Evolutionary conservation across 1,284 basidiomycete genomes (phyloP), one percentile per base, ranked within the genome.

Genomic region (Pseudozyma thailandica): DNA sequence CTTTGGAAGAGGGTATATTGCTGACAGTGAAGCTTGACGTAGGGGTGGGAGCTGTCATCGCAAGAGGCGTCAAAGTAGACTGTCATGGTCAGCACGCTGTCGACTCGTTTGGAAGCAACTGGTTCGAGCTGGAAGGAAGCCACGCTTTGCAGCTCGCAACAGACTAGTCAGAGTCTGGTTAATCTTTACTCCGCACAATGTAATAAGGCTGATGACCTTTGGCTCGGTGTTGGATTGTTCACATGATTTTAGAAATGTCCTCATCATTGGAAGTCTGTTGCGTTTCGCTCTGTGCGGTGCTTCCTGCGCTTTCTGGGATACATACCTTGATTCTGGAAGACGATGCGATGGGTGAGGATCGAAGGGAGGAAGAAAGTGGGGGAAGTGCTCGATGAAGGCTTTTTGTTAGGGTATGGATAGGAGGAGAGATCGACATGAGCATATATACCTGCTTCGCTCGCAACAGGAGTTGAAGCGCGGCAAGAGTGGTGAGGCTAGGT

Each of bases 191-290:
- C 72, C 59, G 58, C 72, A 75, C 60, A 47, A 44, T 63, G 20
- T 38, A n/a, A n/a, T n/a, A 55, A 57, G 63, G 60, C 48, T 59
- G 53, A 63, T 63, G 68, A 64, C 70, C 65, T 61, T 46, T n/a
- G n/a, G n/a, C 57, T 75, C 39, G 54, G 73, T 72, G 63, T 75
- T 75, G 73, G 73, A 75, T 75, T 75, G 73, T 75, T 75, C 69
- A 72, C 66, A 61, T 68, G 56, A 54, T 64, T n/a, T 55, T 59
- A 53, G 66, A 59, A 64, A 49, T 55, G 58, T 68, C 45, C 69
- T 75, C 73, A 75, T 75, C 73, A 73, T 61, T 28, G 21, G 31
- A 31, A 16, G 4, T 35, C 38, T 50, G 48, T 25, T 25, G 16
- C 26, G 25, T 21, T n/a, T 21, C 16, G 16, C 27, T 25, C 15